Evolutionary conservation across 768 basidiomycete genomes (phyloP).

Genomic region (Gautieria morchelliformis): DNA sequence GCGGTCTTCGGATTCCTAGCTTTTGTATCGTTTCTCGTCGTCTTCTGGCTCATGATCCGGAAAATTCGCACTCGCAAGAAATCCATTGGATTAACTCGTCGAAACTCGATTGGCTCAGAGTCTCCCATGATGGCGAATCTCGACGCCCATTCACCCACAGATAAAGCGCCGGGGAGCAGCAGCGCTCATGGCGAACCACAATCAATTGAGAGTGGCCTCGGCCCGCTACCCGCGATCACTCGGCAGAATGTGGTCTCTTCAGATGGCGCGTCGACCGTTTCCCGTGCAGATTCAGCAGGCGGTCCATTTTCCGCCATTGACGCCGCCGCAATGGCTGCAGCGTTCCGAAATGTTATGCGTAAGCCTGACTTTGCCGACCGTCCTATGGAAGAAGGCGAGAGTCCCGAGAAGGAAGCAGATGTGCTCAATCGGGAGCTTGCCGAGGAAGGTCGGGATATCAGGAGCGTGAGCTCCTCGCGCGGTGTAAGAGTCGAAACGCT

Average conservation of each 20-base stretch:
- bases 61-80: slow-evolving; percentile 46
- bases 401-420: slow-evolving; percentile 33
- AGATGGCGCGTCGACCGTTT: slow-evolving; percentile 69
- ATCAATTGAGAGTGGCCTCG: slow-evolving; percentile 18
- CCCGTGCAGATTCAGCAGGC: slow-evolving; percentile 47
- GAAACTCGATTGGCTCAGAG: slow-evolving; percentile 69
- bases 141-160: slow-evolving; percentile 29
- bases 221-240: slow-evolving; percentile 23
- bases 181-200: slow-evolving; percentile 22
- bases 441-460: slow-evolving; percentile 82
- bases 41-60: slow-evolving; percentile 66
- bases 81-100: slow-evolving; percentile 33
- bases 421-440: slow-evolving; percentile 68
- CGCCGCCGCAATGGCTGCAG: slow-evolving; percentile 89
- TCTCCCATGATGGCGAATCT: slow-evolving; percentile 77
- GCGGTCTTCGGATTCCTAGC: slow-evolving; percentile 80
- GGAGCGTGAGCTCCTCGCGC: slow-evolving; percentile 72
- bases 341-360: slow-evolving; percentile 79
- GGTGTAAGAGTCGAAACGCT: slow-evolving; percentile 60
- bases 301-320: slow-evolving; percentile 72
- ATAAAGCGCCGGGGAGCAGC: slow-evolving; percentile 39
- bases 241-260: slow-evolving; percentile 40
- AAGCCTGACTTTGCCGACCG: slow-evolving; percentile 78
- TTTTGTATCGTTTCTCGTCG: slow-evolving; percentile 55
- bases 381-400: slow-evolving; percentile 63